Conservation (phyloP, 495 filamentous ascomycete genomes). For the Polyplosphaeria fusca region DNA sequence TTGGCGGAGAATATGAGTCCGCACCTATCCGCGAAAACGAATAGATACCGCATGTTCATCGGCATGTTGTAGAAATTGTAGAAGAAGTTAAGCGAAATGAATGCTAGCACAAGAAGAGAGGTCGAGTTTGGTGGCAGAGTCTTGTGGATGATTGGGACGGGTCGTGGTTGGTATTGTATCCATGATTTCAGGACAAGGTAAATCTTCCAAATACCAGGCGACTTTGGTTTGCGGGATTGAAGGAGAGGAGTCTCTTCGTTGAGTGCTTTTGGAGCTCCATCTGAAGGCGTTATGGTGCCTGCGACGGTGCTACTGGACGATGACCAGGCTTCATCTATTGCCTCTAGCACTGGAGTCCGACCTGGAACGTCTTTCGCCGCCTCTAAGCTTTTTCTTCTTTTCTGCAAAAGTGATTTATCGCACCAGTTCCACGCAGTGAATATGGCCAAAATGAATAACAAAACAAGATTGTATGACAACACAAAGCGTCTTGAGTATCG, state of each 20-base stretch:
- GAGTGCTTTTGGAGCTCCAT: conserved; percentile 6
- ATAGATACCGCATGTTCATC: conserved; percentile 46
- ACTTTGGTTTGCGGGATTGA: neutral
- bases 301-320: conserved; percentile 36
- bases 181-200: conserved; percentile 34
- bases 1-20: conserved; percentile 56
- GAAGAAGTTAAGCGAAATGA: conserved; percentile 55
- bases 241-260: conserved; percentile 34
- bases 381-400: conserved; percentile 9
- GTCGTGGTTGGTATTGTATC: conserved; percentile 53
- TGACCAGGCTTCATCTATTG: conserved; percentile 23
- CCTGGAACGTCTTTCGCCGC: neutral
- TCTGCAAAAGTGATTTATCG: conserved; percentile 10
- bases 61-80: conserved; percentile 52
- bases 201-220: neutral
- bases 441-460: conserved; percentile 26
- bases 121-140: conserved; percentile 52
- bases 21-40: conserved; percentile 55
- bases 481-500: conserved; percentile 32
- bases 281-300: conserved; percentile 29
- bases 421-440: conserved; percentile 32
- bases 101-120: conserved; percentile 48
- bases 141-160: conserved; percentile 54
- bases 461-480: conserved; percentile 33
- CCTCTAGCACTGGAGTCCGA: conserved; percentile 1